Percentiles rank a stretch among this genome's conserved stretches.
phyloP scores from a whole-genome alignment of 371 early-diverging fungal species.

The Mortierella sp. region DNA sequence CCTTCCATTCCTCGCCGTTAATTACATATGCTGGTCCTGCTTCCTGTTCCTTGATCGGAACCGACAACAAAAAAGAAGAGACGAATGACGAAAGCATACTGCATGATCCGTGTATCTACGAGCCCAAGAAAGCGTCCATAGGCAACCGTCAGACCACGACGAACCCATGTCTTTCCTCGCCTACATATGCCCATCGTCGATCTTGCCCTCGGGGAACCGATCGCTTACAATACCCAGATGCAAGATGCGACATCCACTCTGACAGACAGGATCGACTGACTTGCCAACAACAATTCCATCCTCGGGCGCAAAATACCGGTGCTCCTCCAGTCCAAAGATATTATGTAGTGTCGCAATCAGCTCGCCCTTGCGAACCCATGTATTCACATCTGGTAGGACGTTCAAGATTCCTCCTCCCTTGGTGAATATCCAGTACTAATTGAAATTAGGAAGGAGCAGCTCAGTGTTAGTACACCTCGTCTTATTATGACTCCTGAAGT shows the following conservation, averaged over 20 bases:
- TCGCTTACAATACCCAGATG: slow-evolving; percentile 85
- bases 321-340: slow-evolving; percentile 93
- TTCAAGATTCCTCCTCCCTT: slow-evolving; percentile 61
- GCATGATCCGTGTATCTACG: too few species aligned
- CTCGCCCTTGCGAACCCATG: slow-evolving; percentile 88
- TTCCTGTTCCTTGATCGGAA: too few species aligned
- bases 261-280: slow-evolving; percentile 83
- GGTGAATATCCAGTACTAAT: slow-evolving; percentile 72
- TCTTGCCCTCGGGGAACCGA: slow-evolving; percentile 63
- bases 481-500: too few species aligned
- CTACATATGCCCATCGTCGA: slow-evolving; percentile 71
- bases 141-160: neutral
- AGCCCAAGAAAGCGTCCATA: too few species aligned
- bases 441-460: slow-evolving; percentile 28
- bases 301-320: slow-evolving; percentile 90
- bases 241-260: slow-evolving; percentile 83
- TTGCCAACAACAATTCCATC: slow-evolving; percentile 83
- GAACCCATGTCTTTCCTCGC: too few species aligned
- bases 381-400: slow-evolving; percentile 91
- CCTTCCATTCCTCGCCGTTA: too few species aligned
- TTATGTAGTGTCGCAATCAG: slow-evolving; percentile 92
- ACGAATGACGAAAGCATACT: too few species aligned
- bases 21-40: too few species aligned
- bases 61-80: too few species aligned
- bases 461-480: too few species aligned